phyloP scores from a whole-genome alignment of 2,329 filamentous ascomycete species.

The Fusarium sp. region DNA sequence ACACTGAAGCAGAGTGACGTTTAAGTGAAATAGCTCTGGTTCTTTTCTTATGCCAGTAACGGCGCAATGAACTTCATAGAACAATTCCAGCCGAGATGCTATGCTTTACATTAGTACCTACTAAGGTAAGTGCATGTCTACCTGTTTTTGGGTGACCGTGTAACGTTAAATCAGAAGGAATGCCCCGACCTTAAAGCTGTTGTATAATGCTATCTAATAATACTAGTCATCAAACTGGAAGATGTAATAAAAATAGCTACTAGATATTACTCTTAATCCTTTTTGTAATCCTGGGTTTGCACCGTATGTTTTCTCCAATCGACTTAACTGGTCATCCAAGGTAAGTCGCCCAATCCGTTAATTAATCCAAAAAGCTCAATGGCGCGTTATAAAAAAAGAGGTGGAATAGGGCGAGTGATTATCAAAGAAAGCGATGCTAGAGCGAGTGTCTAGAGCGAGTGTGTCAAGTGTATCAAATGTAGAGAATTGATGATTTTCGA shows the following conservation, averaged over 20 bases:
- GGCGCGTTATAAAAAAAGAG: background rate
- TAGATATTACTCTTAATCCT: constrained; percentile 35
- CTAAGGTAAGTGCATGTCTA: background rate
- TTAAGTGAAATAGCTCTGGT: background rate
- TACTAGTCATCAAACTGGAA: constrained; percentile 1
- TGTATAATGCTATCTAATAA: constrained; percentile 17
- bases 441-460: constrained; percentile 32
- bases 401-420: background rate
- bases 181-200: background rate
- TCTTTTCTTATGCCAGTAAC: no score
- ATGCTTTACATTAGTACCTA: background rate
- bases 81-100: background rate
- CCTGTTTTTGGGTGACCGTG: background rate
- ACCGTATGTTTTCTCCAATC: constrained; percentile 15
- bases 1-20: background rate
- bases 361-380: constrained; percentile 19
- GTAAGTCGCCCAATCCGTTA: constrained; percentile 10
- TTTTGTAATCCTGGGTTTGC: constrained; percentile 9
- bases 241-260: constrained; percentile 18
- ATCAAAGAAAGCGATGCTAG: constrained; percentile 7
- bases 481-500: constrained; percentile 1
- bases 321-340: constrained; percentile 6
- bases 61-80: background rate
- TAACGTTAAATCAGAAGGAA: background rate
- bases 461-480: constrained; percentile 1